phyloP scores from a whole-genome alignment of 768 basidiomycete species.

The Fomitopsis pulvina region DNA sequence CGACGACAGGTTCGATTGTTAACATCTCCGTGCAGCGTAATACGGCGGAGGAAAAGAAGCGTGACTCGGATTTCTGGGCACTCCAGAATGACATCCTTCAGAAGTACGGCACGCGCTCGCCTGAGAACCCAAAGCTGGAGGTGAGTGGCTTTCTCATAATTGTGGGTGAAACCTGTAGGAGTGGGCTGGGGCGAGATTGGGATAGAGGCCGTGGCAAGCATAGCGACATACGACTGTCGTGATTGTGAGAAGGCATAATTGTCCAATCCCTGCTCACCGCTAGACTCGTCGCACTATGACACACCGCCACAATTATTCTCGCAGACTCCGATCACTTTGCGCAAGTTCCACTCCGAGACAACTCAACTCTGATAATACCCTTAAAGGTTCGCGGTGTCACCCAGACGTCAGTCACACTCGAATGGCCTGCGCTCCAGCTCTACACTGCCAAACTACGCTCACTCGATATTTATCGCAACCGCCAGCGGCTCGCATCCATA shows the following conservation, averaged over 20 bases:
- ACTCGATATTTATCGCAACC: slow-evolving; percentile 90
- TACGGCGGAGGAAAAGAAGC: slow-evolving; percentile 70
- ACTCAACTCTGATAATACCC: too few species aligned
- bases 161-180: too few species aligned
- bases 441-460: slow-evolving; percentile 84
- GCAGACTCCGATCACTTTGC: too few species aligned
- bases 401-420: slow-evolving; percentile 93
- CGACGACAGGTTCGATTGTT: slow-evolving; percentile 91
- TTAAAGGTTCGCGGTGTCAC: slow-evolving; percentile 83
- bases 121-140: slow-evolving; percentile 67
- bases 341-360: too few species aligned
- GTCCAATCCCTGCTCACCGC: too few species aligned
- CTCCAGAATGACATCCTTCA: slow-evolving; percentile 78
- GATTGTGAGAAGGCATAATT: too few species aligned
- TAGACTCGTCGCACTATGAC: too few species aligned
- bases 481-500: slow-evolving; percentile 80
- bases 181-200: background rate
- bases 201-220: background rate
- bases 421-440: slow-evolving; percentile 85
- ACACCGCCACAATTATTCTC: too few species aligned
- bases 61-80: slow-evolving; percentile 77
- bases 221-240: background rate
- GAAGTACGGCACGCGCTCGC: slow-evolving; percentile 62
- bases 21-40: slow-evolving; percentile 95
- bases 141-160: slow-evolving; percentile 33